A percentile compares a stretch with the other conserved stretches of the same genome.
Evolutionary conservation across 176 grass and related monocot genomes (phyloP).

Genomic region (Chrysopogon serrulatus): DNA sequence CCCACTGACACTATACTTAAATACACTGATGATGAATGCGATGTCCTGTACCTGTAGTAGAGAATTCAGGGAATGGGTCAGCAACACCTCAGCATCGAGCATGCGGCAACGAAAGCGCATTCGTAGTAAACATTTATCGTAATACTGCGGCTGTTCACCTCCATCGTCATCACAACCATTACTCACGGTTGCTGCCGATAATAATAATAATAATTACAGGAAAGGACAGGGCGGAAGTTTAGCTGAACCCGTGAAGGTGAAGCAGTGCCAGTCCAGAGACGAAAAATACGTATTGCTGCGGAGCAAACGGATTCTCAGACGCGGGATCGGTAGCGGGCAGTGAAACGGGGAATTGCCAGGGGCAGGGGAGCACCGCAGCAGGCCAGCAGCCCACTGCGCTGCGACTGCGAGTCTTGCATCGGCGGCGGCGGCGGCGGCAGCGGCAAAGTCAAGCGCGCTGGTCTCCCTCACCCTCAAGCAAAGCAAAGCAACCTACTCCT

Average conservation of each 20-base stretch:
- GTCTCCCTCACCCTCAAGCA: neutral
- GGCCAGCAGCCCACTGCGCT: neutral
- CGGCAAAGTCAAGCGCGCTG: neutral
- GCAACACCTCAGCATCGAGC: neutral
- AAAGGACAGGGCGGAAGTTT: neutral
- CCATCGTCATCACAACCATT: neutral
- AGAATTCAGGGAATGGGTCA: neutral
- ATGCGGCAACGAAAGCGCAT: neutral
- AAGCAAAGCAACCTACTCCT: neutral
- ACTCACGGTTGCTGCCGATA: neutral
- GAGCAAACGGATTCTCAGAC: neutral
- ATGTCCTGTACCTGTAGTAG: neutral
- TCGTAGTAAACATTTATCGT: neutral
- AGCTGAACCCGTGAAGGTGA: neutral
- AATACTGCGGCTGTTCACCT: neutral
- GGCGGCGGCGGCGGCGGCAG: neutral
- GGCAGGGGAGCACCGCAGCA: too few species aligned
- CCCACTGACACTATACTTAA: neutral
- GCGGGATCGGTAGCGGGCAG: too few species aligned
- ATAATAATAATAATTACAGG: neutral
- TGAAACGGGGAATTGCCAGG: too few species aligned
- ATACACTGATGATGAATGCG: neutral
- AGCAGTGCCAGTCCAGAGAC: neutral
- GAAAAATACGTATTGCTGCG: neutral
- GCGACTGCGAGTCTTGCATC: neutral